A percentile compares a stretch with the other conserved stretches of the same genome.
Conservation (phyloP, 345 rosid genomes). For the Murraya koenigii region DNA sequence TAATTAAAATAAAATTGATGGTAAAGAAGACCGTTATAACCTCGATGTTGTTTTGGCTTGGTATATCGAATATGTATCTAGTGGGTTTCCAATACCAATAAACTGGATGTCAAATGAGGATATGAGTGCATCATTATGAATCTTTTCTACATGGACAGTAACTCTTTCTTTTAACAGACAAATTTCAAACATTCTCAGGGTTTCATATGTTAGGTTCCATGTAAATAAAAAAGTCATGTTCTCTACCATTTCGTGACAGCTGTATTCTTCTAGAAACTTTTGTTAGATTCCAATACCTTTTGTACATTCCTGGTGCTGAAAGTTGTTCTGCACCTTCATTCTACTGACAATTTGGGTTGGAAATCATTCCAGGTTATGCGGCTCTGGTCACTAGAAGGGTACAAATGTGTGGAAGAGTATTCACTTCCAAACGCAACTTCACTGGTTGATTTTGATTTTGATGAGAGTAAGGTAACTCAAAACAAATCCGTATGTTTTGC, state of each 20-base stretch:
- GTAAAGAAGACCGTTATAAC: background rate
- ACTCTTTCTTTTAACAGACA: background rate
- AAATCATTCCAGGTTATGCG: slow-evolving; percentile 67
- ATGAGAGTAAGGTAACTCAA: slow-evolving; percentile 83
- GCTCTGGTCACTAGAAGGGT: slow-evolving; percentile 74
- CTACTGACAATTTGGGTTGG: slow-evolving; percentile 11
- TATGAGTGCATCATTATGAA: background rate
- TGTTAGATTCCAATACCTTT: background rate
- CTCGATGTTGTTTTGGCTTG: background rate
- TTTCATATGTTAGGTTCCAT: background rate
- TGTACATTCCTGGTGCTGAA: background rate
- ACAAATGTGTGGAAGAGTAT: slow-evolving; percentile 71
- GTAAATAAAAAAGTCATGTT: background rate
- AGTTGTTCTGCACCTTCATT: background rate
- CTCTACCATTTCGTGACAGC: background rate
- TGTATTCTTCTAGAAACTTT: background rate
- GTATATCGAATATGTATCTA: background rate
- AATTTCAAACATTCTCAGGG: background rate
- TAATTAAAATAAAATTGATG: too few species aligned
- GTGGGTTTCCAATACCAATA: background rate
- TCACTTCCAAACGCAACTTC: slow-evolving; percentile 49
- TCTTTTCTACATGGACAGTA: background rate
- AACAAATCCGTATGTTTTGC: background rate
- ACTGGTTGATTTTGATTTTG: slow-evolving; percentile 85
- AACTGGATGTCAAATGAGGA: background rate